Evolutionary conservation across 1,284 basidiomycete genomes (phyloP), one percentile per base, ranked within the genome.

Genomic region (Papiliotrema nemorosa): DNA sequence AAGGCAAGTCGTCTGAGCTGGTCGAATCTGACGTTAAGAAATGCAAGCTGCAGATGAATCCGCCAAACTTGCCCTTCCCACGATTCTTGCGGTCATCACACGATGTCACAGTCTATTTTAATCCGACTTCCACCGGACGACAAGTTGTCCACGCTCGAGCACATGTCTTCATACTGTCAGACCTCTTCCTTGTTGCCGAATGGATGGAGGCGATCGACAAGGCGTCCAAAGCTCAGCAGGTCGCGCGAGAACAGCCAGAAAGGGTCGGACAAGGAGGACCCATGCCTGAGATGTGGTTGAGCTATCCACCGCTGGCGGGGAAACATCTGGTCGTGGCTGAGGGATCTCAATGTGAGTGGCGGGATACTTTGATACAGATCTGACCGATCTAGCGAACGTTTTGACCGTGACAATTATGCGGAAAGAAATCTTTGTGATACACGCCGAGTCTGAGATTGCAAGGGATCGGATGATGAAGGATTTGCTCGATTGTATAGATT

Each of bases 291-390:
- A 88, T 96, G 85, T 90, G 87, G 85, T 77, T 99, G 46, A 83
- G 87, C 57, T 99, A 96, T 76, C 96, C 96, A 20, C 96, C 96
- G 3, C 77, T 99, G 45, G 87, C 96, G 7, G 93, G 92, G 4
- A 97, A 97, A 71, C 91, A 97, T 65, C 78, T 97, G 48, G 81
- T 81, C 58, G 82, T 86, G n/a, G 78, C 75, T 24, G 85, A 84
- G 62, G 77, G 84, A 5, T 76, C 79, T 51, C 70, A 73, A 47
- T 63, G 67, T 67, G 60, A 56, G 79, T 71, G 35, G 26, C 27
- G 3, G 21, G 22, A 31, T 48, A 22, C 1, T 22, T 49, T 38
- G 20, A 48, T 25, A 31, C 40, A 45, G 41, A 41, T 27, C 44
- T 43, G 59, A 43, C 53, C 44, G 20, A 13, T 24, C 9, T 62